These are phyloP conservation scores for Turnera subulata DNA, from an alignment of 345 rosid genomes.

Conservation along the genomic window DNA sequence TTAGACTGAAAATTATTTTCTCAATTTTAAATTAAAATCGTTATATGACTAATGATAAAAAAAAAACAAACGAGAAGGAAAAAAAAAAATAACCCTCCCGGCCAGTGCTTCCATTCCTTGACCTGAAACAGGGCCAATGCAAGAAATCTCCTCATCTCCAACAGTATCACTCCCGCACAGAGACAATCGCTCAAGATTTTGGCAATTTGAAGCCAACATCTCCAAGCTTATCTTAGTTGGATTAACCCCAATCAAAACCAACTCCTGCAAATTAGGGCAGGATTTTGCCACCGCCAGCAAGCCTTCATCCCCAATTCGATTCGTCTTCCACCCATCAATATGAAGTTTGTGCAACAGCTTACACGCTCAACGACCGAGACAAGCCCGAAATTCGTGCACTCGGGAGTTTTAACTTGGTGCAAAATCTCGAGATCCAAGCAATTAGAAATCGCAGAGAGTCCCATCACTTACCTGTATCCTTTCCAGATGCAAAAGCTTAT, in stretches of 20 bases:
- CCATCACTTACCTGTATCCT: conserved; percentile 64
- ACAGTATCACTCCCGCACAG: conserved; percentile 39
- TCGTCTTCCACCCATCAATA: conserved; percentile 42
- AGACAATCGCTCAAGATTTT: conserved; percentile 37
- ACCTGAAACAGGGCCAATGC: conserved; percentile 38
- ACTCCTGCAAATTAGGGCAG: conserved; percentile 31
- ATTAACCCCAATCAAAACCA: conserved; percentile 39
- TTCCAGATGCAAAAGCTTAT: too few relatives aligned
- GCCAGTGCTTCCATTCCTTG: conserved; percentile 36
- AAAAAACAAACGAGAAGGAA: too few relatives aligned
- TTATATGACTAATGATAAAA: too few relatives aligned
- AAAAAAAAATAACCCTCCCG: too few relatives aligned
- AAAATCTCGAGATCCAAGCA: conserved; percentile 35
- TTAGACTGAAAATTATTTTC: too few relatives aligned
- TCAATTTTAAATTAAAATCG: too few relatives aligned
- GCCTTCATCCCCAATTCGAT: conserved; percentile 36
- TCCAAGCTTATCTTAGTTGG: conserved; percentile 18
- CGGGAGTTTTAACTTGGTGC: conserved; percentile 31
- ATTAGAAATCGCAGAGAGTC: conserved; percentile 49
- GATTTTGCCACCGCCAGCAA: conserved; percentile 21
- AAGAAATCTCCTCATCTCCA: conserved; percentile 33
- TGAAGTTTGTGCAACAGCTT: conserved; percentile 37
- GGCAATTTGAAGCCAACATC: conserved; percentile 35
- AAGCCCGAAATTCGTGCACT: conserved; percentile 42
- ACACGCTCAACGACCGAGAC: conserved; percentile 33